Conservation (phyloP, 2,329 filamentous ascomycete genomes). For the Cordyceps cicadae region DNA sequence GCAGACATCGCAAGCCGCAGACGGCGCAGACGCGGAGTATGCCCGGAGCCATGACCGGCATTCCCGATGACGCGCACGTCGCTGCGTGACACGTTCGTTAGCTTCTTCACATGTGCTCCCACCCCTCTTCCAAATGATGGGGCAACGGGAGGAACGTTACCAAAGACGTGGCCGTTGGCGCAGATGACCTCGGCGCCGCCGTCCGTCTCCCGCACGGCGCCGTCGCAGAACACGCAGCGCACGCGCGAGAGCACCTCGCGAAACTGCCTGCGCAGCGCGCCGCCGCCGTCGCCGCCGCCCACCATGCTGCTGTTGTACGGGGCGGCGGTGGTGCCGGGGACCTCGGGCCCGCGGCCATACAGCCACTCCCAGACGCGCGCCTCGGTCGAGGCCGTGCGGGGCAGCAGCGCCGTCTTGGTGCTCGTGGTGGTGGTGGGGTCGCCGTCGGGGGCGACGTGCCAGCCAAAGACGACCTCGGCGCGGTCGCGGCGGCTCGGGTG, state of each 20-base stretch:
- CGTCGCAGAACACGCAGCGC: conserved; percentile 40
- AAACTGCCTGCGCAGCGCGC: conserved; percentile 30
- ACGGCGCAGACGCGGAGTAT: conserved; percentile 47
- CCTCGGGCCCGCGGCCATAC: conserved; percentile 43
- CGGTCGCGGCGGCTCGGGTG: conserved; percentile 35
- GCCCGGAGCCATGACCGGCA: conserved; percentile 46
- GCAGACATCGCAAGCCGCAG: conserved; percentile 44
- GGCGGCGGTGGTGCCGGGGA: conserved; percentile 26
- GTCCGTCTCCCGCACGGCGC: conserved; percentile 20
- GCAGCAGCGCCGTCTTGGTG: background rate
- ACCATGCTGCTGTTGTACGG: conserved; percentile 8
- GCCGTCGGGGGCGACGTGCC: conserved; percentile 15
- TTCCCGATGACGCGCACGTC: conserved; percentile 44
- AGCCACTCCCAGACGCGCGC: conserved; percentile 50
- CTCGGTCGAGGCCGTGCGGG: conserved; percentile 43
- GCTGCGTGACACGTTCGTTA: conserved; percentile 19
- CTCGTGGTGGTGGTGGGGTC: background rate
- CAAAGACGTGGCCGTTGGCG: conserved; percentile 31
- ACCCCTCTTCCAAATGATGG: no score
- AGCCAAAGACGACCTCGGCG: conserved; percentile 31
- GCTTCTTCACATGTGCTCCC: no score
- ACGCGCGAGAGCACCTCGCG: conserved; percentile 27
- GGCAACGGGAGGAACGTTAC: conserved; percentile 20
- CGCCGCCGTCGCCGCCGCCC: background rate
- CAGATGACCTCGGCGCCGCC: conserved; percentile 31